Evolutionary conservation across 2,329 filamentous ascomycete species (phyloP).

Genomic region (Alternaria sp.): DNA sequence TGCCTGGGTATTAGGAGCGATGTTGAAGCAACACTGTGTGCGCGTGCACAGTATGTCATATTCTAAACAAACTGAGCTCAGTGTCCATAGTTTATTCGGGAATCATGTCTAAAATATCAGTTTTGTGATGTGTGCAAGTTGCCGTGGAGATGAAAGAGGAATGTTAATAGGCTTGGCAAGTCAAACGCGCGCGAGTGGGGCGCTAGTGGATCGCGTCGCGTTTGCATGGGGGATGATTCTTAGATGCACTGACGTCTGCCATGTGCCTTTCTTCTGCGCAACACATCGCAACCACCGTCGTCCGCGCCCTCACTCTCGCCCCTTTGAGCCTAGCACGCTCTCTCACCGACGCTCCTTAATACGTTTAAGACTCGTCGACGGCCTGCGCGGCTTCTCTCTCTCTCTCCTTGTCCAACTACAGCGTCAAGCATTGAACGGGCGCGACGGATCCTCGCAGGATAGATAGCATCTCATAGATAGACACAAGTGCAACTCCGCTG

Average conservation of each 20-base stretch:
- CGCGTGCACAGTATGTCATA: too few relatives aligned
- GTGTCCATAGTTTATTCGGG: too few relatives aligned
- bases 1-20: not conserved
- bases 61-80: too few relatives aligned
- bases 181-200: constrained; percentile 23
- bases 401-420: not conserved
- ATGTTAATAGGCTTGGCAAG: constrained; percentile 35
- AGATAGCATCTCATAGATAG: constrained; percentile 22
- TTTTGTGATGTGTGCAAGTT: constrained; percentile 4
- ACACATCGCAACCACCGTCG: constrained; percentile 12
- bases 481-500: constrained; percentile 4
- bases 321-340: constrained; percentile 3
- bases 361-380: constrained; percentile 1
- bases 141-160: constrained; percentile 18
- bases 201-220: constrained; percentile 38
- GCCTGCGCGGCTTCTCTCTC: not conserved
- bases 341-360: constrained; percentile 10
- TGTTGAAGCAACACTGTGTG: too few relatives aligned
- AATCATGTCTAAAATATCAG: not conserved
- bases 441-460: constrained; percentile 8
- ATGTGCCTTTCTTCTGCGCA: constrained; percentile 19
- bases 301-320: constrained; percentile 4
- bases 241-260: constrained; percentile 29
- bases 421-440: not conserved
- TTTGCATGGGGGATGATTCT: constrained; percentile 28